Percentiles rank a stretch among this genome's conserved stretches.
Conservation (phyloP, 1,284 basidiomycete species). For the Cronartium quercuum region DNA sequence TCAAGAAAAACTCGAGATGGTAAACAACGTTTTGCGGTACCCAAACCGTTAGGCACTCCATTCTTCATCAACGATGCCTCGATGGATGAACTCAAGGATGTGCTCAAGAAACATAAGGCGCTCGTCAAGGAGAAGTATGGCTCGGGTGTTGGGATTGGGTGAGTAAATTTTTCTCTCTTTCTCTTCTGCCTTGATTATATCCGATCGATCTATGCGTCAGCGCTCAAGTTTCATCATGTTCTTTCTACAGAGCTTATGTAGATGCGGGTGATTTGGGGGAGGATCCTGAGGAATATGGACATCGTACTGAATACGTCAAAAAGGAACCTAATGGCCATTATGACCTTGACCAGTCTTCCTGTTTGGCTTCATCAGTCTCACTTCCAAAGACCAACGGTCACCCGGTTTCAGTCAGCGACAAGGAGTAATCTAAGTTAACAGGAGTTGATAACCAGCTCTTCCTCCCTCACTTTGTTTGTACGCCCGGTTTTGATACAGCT, state of each 20-base stretch:
- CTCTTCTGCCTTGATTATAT: not conserved
- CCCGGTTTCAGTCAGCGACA: too few species aligned
- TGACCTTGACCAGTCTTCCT: not conserved
- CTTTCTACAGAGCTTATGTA: not conserved
- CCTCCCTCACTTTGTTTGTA: too few species aligned
- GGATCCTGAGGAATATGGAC: not conserved
- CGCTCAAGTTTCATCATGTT: not conserved
- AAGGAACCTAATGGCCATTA: not conserved
- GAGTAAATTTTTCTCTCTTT: not conserved
- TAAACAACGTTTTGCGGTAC: constrained; percentile 53
- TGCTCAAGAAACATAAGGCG: constrained; percentile 51
- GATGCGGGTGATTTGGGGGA: constrained; percentile 1
- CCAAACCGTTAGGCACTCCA: constrained; percentile 52
- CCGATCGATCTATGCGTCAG: not conserved
- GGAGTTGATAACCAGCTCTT: too few species aligned
- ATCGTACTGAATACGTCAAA: not conserved
- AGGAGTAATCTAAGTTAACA: too few species aligned
- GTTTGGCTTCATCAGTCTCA: too few species aligned
- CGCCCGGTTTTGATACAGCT: too few species aligned
- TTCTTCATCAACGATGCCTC: constrained; percentile 53
- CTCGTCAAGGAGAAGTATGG: constrained; percentile 50
- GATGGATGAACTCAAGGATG: constrained; percentile 50
- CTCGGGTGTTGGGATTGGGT: constrained; percentile 38
- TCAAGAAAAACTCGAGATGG: constrained; percentile 52
- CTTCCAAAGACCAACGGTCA: too few species aligned